A percentile compares a stretch with the other conserved stretches of the same genome.
Evolutionary conservation across 1,284 basidiomycete genomes (phyloP).

Genomic region (Fistulina hepatica): DNA sequence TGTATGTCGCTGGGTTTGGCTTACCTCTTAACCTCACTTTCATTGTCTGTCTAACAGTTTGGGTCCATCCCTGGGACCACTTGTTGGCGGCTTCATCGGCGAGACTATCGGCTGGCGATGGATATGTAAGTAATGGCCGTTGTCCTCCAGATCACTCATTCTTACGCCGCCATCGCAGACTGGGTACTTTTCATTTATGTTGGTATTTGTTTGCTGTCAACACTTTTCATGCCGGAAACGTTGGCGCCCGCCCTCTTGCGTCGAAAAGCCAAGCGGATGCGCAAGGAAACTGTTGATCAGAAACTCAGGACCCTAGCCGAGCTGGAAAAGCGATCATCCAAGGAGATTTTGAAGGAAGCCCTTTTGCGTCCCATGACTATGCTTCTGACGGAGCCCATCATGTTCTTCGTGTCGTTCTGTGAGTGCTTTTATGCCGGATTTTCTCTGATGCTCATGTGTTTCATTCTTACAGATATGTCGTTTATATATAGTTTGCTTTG

Average conservation of each 20-base stretch:
- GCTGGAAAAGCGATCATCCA: slow-evolving; percentile 23
- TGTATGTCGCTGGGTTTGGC: no score
- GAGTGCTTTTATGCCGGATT: slow-evolving; percentile 9
- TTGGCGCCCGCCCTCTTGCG: slow-evolving; percentile 38
- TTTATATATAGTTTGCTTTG: slow-evolving; percentile 28
- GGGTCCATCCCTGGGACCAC: slow-evolving; percentile 30
- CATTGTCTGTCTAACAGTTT: no score
- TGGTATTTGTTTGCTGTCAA: slow-evolving; percentile 33
- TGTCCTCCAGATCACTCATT: no score
- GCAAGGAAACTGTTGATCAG: slow-evolving; percentile 26
- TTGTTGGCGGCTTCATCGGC: slow-evolving; percentile 42
- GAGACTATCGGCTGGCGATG: slow-evolving; percentile 37
- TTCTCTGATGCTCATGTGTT: no score
- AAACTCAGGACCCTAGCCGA: slow-evolving; percentile 25
- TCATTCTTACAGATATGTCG: slow-evolving; percentile 25
- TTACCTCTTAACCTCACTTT: no score
- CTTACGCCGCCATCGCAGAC: slow-evolving; percentile 21
- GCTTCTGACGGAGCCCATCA: slow-evolving; percentile 30
- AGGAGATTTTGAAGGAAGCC: slow-evolving; percentile 23
- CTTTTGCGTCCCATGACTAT: slow-evolving; percentile 34
- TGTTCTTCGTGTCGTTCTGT: slow-evolving; percentile 36
- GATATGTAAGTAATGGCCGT: slow-evolving; percentile 39
- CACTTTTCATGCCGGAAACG: slow-evolving; percentile 52
- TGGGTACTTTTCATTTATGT: slow-evolving; percentile 52
- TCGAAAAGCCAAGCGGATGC: slow-evolving; percentile 24